Base-by-base conservation (phyloP, 352 stramenopile species). In the Paralagenidium karlingii region DNA sequence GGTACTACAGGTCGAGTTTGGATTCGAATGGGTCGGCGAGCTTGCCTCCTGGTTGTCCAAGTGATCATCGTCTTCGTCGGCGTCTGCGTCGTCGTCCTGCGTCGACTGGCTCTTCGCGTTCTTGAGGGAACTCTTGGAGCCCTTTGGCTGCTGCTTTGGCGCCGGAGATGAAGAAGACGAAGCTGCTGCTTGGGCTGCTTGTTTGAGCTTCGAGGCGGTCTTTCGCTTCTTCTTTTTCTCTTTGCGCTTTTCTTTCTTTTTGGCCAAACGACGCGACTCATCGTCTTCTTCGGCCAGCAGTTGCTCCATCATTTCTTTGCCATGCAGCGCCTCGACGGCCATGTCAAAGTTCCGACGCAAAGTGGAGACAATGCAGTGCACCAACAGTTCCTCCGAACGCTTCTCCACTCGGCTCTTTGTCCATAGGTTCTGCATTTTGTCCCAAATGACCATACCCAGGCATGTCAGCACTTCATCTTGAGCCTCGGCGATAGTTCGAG, bases 201-300 rank as follows among this genome's bases (percentile, higher is more conserved):
- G 62, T 42, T 85, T 85, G 45, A 74, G 64, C 40, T 88, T 85
- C 9, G 71, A 68, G 4, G 64, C 73, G 18, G 51, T 77, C 51
- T 89, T 89, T 27, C 77, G 71, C 30, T 91, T 91, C 45, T 91
- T 91, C 60, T 88, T 91, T 48, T 91, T 91, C 45, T 88, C 77
- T 43, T 91, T 91, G 29, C 63, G 63, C 60, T 91, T 91, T 32
- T 91, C 77, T 36, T 91, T 91, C 46, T 87, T 91, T 53, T 84
- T 81, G 2, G 63, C 73, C 22, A 86, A 41, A 15, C 74, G 73
- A 28, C 64, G 53, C 41, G 58, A 80, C 43, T 91, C 77, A 34
- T 88, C 74, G 38, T 88, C 77, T 49, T 91, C 77, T 38, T 91
- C 77, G 10, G 77, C 74, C 32, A 91, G 50, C 24, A 91, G 31